Percentiles rank a stretch among this genome's conserved stretches.
These are phyloP conservation scores for Psilocybe cubensis DNA, from an alignment of 768 basidiomycete species.

Conservation along the genomic window DNA sequence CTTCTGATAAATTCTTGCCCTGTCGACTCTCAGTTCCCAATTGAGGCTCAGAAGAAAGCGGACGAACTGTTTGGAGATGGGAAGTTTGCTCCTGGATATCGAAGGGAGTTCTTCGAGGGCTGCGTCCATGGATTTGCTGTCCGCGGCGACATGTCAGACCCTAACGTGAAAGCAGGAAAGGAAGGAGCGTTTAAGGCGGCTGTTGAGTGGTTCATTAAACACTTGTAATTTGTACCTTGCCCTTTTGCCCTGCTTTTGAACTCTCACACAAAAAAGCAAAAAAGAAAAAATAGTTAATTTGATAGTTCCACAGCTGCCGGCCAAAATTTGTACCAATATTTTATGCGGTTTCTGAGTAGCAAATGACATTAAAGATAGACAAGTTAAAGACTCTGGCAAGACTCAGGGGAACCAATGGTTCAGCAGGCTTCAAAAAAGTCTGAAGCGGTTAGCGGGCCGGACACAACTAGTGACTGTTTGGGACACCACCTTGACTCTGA, in stretches of 20 bases:
- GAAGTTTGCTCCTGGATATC: constrained; percentile 52
- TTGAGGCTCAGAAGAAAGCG: constrained; percentile 43
- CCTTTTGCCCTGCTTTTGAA: no score
- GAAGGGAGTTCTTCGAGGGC: constrained; percentile 48
- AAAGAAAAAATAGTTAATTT: no score
- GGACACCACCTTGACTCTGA: neutral
- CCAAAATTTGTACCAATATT: no score
- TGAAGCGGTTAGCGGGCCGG: neutral
- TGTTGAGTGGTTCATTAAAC: constrained; percentile 52
- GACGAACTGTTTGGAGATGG: constrained; percentile 52
- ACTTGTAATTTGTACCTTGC: neutral
- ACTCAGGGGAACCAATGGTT: no score
- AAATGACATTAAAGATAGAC: no score
- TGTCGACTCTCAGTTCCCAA: constrained; percentile 53
- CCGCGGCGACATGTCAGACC: constrained; percentile 49
- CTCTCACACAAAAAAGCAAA: no score
- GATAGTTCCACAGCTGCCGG: no score
- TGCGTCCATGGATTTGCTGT: constrained; percentile 59
- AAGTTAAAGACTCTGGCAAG: no score
- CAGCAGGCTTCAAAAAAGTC: neutral
- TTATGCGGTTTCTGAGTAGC: no score
- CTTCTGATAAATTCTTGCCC: constrained; percentile 73
- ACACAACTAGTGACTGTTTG: neutral
- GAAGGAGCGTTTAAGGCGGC: constrained; percentile 64
- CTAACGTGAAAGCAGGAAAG: constrained; percentile 60